Percentiles rank a stretch among this genome's conserved stretches.
These are phyloP conservation scores for Phaeophleospora eucalypticola DNA, from an alignment of 2,329 filamentous ascomycete species.

Conservation along the genomic window DNA sequence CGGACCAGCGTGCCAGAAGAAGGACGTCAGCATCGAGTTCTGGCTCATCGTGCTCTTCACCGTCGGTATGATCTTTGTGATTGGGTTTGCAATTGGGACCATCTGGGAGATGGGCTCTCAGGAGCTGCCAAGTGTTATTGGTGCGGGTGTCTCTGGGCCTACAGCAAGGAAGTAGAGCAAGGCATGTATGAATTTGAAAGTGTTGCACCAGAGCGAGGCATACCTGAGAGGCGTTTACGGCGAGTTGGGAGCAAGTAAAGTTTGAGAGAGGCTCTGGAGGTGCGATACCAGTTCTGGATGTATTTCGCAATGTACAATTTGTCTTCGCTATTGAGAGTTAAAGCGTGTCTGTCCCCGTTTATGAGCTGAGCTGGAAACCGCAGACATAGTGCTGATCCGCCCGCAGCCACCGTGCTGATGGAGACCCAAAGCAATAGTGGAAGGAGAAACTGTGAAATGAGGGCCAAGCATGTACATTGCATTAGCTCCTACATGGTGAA, in stretches of 20 bases:
- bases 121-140: conserved; percentile 87
- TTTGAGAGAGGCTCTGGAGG: background rate
- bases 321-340: too few relatives aligned
- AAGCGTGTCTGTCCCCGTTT: too few relatives aligned
- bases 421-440: too few relatives aligned
- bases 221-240: background rate
- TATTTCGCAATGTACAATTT: background rate
- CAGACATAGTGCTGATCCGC: too few relatives aligned
- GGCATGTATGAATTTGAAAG: background rate
- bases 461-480: too few relatives aligned
- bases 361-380: too few relatives aligned
- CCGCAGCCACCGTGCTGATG: too few relatives aligned
- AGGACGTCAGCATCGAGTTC: conserved; percentile 83
- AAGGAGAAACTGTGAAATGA: too few relatives aligned
- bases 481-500: too few relatives aligned
- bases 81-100: conserved; percentile 70
- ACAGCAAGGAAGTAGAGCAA: conserved; percentile 47
- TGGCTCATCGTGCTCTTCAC: conserved; percentile 78
- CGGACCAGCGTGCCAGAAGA: conserved; percentile 83
- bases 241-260: background rate
- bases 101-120: conserved; percentile 80
- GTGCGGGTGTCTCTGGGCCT: conserved; percentile 80
- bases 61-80: conserved; percentile 62
- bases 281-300: background rate
- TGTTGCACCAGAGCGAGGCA: background rate